Conservation (phyloP, 805 yeast genomes). For the Wickerhamiella kurtzmanii region DNA sequence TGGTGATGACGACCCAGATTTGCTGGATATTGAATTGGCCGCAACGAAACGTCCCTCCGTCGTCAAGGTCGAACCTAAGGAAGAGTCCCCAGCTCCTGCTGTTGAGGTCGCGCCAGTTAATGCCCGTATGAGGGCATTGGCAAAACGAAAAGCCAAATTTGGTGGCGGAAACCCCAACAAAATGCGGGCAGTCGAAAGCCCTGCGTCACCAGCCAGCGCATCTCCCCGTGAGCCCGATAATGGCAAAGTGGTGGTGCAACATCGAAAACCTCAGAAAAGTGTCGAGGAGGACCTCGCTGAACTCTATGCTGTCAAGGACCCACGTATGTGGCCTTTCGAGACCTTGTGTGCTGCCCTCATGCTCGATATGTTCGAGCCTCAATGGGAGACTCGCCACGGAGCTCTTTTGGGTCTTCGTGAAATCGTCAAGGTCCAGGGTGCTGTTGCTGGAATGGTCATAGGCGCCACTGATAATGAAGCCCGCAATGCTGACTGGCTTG, state of each 20-base stretch:
- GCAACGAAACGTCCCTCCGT: slow-evolving; percentile 3
- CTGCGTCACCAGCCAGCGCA: slow-evolving; percentile 20
- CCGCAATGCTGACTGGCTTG: slow-evolving; percentile 57
- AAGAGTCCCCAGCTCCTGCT: slow-evolving; percentile 7
- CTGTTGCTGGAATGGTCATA: slow-evolving; percentile 68
- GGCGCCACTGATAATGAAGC: slow-evolving; percentile 54
- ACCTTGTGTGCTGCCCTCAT: slow-evolving; percentile 75
- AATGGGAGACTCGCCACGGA: slow-evolving; percentile 95
- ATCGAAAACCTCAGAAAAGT: slow-evolving; percentile 34
- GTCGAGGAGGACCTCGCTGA: slow-evolving; percentile 43
- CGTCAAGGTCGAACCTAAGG: slow-evolving; percentile 12
- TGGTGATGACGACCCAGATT: slow-evolving; percentile 23
- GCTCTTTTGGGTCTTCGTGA: slow-evolving; percentile 88
- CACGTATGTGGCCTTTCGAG: slow-evolving; percentile 84
- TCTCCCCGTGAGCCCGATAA: slow-evolving; percentile 9
- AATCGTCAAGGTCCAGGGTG: slow-evolving; percentile 66
- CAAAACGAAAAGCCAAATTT: slow-evolving; percentile 76
- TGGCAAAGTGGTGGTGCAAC: slow-evolving; percentile 65
- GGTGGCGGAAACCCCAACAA: slow-evolving; percentile 21
- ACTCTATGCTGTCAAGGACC: slow-evolving; percentile 54
- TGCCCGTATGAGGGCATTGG: slow-evolving; percentile 81
- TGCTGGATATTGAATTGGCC: slow-evolving; percentile 23
- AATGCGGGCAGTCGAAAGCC: slow-evolving; percentile 26
- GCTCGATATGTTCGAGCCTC: slow-evolving; percentile 66
- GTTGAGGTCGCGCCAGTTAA: slow-evolving; percentile 15